Conservation (phyloP, 768 basidiomycete species). For the Boletales sp. region DNA sequence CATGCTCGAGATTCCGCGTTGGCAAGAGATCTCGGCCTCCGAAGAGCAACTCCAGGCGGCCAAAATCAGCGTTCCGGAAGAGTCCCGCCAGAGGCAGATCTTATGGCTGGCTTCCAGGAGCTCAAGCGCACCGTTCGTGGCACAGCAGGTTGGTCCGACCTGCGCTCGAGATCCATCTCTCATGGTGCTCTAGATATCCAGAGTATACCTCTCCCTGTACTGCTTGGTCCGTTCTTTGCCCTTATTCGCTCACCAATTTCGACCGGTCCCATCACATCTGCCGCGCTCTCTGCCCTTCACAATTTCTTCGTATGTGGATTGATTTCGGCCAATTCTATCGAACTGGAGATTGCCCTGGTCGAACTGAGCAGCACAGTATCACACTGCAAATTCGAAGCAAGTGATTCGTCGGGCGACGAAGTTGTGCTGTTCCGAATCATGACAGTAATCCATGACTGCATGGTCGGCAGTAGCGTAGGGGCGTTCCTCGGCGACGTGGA, state of each 20-base stretch:
- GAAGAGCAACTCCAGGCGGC: conserved; percentile 52
- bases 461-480: conserved; percentile 64
- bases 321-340: conserved; percentile 53
- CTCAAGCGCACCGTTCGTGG: conserved; percentile 73
- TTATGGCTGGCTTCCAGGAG: conserved; percentile 88
- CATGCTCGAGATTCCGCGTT: conserved; percentile 62
- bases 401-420: conserved; percentile 96
- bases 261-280: conserved; percentile 96
- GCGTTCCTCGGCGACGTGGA: conserved; percentile 83
- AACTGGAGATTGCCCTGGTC: conserved; percentile 63
- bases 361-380: conserved; percentile 88
- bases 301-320: conserved; percentile 81
- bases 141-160: conserved; percentile 50
- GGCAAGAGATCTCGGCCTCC: conserved; percentile 70
- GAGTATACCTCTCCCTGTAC: conserved; percentile 50
- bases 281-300: conserved; percentile 84
- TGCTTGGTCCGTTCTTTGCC: conserved; percentile 88
- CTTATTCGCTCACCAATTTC: conserved; percentile 92
- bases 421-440: conserved; percentile 91
- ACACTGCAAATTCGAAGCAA: conserved; percentile 97
- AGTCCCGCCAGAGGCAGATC: conserved; percentile 69
- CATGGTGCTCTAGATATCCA: conserved; percentile 51
- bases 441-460: conserved; percentile 80
- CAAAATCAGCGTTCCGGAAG: conserved; percentile 42
- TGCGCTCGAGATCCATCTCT: conserved; percentile 11